Evolutionary conservation across 2,329 filamentous ascomycete genomes (phyloP).

Genomic region (Nigrograna mackinnonii): DNA sequence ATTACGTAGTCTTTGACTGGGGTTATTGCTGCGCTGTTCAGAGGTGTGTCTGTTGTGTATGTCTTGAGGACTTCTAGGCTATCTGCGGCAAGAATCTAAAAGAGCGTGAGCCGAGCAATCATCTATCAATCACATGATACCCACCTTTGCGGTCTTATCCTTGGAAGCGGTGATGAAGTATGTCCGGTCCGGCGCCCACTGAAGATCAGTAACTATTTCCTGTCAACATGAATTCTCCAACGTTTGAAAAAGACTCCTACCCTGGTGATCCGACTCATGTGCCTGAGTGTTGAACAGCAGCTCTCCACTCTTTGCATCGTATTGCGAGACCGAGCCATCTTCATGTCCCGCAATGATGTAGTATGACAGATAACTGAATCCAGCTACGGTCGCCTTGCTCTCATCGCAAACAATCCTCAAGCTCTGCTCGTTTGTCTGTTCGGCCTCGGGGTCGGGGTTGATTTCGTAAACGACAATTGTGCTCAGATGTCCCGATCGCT

Average conservation of each 20-base stretch:
- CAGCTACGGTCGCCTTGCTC: constrained; percentile 96
- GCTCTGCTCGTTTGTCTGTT: constrained; percentile 81
- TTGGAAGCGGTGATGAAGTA: constrained; percentile 99
- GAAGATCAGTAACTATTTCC: constrained; percentile 86
- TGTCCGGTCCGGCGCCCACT: constrained; percentile 91
- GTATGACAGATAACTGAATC: constrained; percentile 91
- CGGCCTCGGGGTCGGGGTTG: constrained; percentile 77
- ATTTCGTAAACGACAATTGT: constrained; percentile 94
- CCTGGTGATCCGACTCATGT: constrained; percentile 83
- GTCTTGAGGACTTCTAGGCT: constrained; percentile 93
- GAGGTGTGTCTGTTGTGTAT: constrained; percentile 87
- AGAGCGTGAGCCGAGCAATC: no score
- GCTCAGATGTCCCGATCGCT: constrained; percentile 94
- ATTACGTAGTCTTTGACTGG: constrained; percentile 98
- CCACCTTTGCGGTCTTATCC: constrained; percentile 93
- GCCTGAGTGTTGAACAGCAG: constrained; percentile 71
- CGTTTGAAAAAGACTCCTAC: constrained; percentile 58
- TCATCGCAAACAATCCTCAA: constrained; percentile 87
- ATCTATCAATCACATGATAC: constrained; percentile 10
- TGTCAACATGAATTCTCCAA: no score
- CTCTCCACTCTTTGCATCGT: constrained; percentile 90
- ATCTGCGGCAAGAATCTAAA: constrained; percentile 76
- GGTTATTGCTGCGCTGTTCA: constrained; percentile 94
- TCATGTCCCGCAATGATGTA: constrained; percentile 99
- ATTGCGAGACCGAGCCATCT: constrained; percentile 88